These are phyloP conservation scores for Nidularia sp. DNA, from an alignment of 768 basidiomycete species.

Conservation along the genomic window DNA sequence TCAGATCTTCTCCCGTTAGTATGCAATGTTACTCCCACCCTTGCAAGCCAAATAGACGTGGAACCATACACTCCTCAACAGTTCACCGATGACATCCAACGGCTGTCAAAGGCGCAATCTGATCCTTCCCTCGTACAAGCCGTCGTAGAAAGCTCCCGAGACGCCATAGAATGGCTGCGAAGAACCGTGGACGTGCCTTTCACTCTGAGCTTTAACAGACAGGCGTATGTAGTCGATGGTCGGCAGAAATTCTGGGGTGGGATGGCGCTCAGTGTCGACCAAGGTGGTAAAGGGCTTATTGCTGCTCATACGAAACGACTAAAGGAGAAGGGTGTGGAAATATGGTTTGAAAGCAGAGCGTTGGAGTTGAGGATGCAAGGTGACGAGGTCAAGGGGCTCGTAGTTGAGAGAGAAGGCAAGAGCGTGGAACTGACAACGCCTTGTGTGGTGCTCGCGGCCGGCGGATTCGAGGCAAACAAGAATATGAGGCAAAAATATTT, in stretches of 20 bases:
- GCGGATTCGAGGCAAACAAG: constrained; percentile 60
- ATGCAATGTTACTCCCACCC: constrained; percentile 37
- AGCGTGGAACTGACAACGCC: constrained; percentile 29
- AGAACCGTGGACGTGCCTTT: constrained; percentile 48
- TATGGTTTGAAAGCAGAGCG: constrained; percentile 56
- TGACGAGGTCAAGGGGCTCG: constrained; percentile 40
- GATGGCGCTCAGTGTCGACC: constrained; percentile 54
- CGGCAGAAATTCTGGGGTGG: constrained; percentile 71
- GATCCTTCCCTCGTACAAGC: constrained; percentile 44
- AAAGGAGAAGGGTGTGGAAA: constrained; percentile 42
- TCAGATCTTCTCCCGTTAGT: constrained; percentile 55
- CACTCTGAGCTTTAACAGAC: constrained; percentile 56
- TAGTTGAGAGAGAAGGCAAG: constrained; percentile 33
- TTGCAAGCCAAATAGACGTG: constrained; percentile 47
- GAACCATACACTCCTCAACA: constrained; percentile 51
- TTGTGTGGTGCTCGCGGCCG: constrained; percentile 59
- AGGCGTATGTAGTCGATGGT: constrained; percentile 63
- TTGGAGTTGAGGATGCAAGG: constrained; percentile 29
- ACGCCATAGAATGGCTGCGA: constrained; percentile 55
- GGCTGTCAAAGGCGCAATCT: constrained; percentile 48
- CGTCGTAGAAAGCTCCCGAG: constrained; percentile 53
- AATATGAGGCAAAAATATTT: constrained; percentile 49
- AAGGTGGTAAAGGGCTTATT: constrained; percentile 68
- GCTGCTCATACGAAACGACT: constrained; percentile 49
- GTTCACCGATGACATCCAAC: constrained; percentile 57